Conservation (phyloP, 345 rosid species). For the Balakata baccata region DNA sequence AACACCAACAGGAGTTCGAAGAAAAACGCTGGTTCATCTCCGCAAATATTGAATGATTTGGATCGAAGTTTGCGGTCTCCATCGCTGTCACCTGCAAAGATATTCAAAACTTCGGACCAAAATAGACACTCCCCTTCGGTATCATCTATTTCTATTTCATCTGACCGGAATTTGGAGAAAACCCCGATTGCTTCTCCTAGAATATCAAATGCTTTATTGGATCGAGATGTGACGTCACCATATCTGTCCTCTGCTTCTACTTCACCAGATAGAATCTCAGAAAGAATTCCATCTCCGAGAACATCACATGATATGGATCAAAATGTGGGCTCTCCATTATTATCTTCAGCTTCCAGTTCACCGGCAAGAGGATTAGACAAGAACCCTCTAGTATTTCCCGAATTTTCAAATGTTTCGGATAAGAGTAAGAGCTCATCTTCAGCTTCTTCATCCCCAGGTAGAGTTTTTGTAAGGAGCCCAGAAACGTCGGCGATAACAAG, state of each 20-base stretch:
- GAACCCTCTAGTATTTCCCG: conserved; percentile 17
- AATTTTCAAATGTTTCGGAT: conserved; percentile 29
- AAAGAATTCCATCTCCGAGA: conserved; percentile 25
- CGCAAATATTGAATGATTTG: conserved; percentile 4
- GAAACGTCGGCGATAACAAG: conserved; percentile 36
- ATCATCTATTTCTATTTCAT: conserved; percentile 18
- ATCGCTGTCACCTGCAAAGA: conserved; percentile 24
- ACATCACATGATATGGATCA: conserved; percentile 30
- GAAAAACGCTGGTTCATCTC: background rate
- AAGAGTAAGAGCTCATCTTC: conserved; percentile 37
- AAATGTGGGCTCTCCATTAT: conserved; percentile 41
- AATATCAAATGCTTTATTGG: conserved; percentile 7
- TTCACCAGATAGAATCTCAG: conserved; percentile 32
- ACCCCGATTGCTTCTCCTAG: conserved; percentile 8
- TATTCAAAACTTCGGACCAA: conserved; percentile 15
- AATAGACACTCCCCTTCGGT: conserved; percentile 13
- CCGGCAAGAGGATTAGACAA: conserved; percentile 39
- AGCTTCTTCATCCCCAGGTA: conserved; percentile 51
- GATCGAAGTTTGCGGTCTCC: conserved; percentile 25
- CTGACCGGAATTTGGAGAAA: background rate
- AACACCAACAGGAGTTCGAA: background rate
- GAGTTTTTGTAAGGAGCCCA: conserved; percentile 26
- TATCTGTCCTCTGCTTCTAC: conserved; percentile 24
- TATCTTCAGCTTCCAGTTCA: conserved; percentile 43
- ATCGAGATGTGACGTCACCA: conserved; percentile 4